Percentiles rank a stretch among this genome's conserved stretches.
These are phyloP conservation scores for Hemileccinum impolitum DNA, from an alignment of 768 basidiomycete species.

Conservation along the genomic window DNA sequence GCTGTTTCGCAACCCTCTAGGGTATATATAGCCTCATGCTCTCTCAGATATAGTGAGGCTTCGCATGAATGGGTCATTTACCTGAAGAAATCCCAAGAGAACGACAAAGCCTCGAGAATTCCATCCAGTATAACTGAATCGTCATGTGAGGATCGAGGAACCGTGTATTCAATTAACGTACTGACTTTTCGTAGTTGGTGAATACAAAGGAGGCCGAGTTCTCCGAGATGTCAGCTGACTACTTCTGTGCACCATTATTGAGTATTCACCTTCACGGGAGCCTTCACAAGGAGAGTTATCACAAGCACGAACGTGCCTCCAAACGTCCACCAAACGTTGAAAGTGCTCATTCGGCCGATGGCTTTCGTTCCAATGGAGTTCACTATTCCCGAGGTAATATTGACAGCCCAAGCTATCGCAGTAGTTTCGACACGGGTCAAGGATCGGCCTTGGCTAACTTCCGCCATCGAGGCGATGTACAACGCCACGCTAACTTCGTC, in stretches of 20 bases:
- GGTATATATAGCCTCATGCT: constrained; percentile 49
- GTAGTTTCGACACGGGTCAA: constrained; percentile 48
- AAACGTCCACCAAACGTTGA: constrained; percentile 61
- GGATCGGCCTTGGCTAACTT: constrained; percentile 44
- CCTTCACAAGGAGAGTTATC: constrained; percentile 53
- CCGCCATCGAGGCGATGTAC: constrained; percentile 51
- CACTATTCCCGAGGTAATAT: constrained; percentile 50
- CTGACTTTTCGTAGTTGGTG: constrained; percentile 54
- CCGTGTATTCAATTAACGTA: not conserved
- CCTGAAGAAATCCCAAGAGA: constrained; percentile 48
- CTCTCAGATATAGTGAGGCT: not conserved
- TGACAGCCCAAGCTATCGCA: constrained; percentile 56
- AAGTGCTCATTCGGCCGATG: constrained; percentile 51
- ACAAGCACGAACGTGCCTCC: constrained; percentile 57
- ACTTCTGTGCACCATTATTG: not conserved
- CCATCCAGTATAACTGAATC: constrained; percentile 53
- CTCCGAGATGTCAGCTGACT: constrained; percentile 25
- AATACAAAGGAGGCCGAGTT: constrained; percentile 53
- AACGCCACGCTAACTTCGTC: constrained; percentile 40
- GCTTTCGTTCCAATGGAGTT: constrained; percentile 57
- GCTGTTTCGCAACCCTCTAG: constrained; percentile 62
- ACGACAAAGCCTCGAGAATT: constrained; percentile 51
- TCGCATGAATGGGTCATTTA: not conserved
- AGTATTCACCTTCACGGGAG: constrained; percentile 44
- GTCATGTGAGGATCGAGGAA: not conserved